Percentiles rank a stretch among this genome's conserved stretches.
Conservation (phyloP, 192 early-diverging fungal species). For the Lunasporangiospora selenospora region DNA sequence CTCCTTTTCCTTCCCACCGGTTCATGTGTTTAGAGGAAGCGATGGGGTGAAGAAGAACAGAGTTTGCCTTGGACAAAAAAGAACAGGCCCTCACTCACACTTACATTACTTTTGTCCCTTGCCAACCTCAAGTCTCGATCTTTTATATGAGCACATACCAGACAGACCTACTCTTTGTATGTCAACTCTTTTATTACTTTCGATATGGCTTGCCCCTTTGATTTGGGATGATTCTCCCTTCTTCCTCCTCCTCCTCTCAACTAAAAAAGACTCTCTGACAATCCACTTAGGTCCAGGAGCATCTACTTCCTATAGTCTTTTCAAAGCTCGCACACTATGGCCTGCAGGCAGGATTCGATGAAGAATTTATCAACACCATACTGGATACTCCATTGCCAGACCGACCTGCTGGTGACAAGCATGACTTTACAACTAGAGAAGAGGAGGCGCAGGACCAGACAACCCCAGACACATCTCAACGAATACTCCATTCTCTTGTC, state of each 20-base stretch:
- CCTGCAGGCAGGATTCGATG: slow-evolving; percentile 40
- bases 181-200: slow-evolving; percentile 6
- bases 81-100: no score
- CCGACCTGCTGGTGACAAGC: no score
- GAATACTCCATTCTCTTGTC: no score
- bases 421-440: no score
- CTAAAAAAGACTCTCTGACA: background rate
- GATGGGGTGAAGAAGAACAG: no score
- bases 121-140: slow-evolving; percentile 67
- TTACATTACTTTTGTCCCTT: no score
- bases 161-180: slow-evolving; percentile 75
- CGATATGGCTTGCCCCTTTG: background rate
- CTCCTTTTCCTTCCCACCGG: no score
- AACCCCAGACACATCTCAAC: no score
- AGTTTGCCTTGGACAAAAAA: no score
- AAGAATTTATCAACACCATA: slow-evolving; percentile 20
- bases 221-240: no score
- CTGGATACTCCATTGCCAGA: slow-evolving; percentile 44
- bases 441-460: no score
- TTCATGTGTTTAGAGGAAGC: no score
- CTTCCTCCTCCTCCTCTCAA: background rate
- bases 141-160: slow-evolving; percentile 81
- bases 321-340: slow-evolving; percentile 53
- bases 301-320: slow-evolving; percentile 60
- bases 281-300: slow-evolving; percentile 62